Conservation (phyloP, 1,139 yeast genomes). For the Citeromyces hawaiiensis region DNA sequence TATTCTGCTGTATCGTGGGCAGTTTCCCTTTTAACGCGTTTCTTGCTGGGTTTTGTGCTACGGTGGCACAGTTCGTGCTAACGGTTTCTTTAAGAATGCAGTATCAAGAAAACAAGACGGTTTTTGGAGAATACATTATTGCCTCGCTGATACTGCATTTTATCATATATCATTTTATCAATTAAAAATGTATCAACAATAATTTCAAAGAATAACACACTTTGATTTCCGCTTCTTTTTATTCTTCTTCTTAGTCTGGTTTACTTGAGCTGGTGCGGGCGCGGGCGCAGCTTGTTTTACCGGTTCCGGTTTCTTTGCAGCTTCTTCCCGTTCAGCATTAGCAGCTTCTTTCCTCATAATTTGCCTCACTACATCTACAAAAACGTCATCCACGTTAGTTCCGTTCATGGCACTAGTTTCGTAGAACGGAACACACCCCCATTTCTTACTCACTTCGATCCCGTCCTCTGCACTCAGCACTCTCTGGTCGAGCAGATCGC, state of each 20-base stretch:
- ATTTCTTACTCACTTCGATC: slow-evolving; percentile 56
- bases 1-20: slow-evolving; percentile 66
- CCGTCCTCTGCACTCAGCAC: slow-evolving; percentile 79
- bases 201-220: slow-evolving; percentile 4
- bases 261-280: slow-evolving; percentile 1
- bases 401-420: slow-evolving; percentile 93
- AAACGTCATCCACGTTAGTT: slow-evolving; percentile 88
- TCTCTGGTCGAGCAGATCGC: slow-evolving; percentile 72
- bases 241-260: slow-evolving; percentile 1
- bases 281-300: not conserved
- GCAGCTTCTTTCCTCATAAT: slow-evolving; percentile 59
- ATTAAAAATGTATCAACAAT: slow-evolving; percentile 22
- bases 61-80: slow-evolving; percentile 93
- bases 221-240: slow-evolving; percentile 4
- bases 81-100: slow-evolving; percentile 75
- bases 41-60: slow-evolving; percentile 80
- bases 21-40: slow-evolving; percentile 96
- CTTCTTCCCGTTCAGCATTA: slow-evolving; percentile 15
- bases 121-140: slow-evolving; percentile 74
- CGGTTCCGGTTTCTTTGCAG: not conserved
- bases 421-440: slow-evolving; percentile 63
- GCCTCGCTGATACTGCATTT: slow-evolving; percentile 87
- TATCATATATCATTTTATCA: slow-evolving; percentile 81
- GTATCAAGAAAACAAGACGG: slow-evolving; percentile 25
- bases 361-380: slow-evolving; percentile 40